Conservation (phyloP, 306 rosid species). For the Trichosanthes cucumerina region DNA sequence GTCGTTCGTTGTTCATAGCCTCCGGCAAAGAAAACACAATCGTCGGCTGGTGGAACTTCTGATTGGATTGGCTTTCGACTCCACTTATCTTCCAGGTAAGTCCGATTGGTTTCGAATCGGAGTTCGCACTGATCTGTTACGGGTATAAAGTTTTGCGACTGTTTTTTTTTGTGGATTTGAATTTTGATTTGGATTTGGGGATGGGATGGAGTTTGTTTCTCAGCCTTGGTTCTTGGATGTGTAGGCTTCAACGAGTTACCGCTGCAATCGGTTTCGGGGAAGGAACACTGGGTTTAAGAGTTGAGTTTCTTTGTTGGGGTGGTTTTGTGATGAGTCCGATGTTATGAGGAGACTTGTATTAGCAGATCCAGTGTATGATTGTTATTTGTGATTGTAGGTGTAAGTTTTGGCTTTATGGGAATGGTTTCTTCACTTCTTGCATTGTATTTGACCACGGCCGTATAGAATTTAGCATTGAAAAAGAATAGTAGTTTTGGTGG, state of each 20-base stretch:
- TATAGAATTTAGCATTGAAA: slow-evolving; percentile 13
- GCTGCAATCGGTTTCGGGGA: neutral
- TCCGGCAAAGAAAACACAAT: neutral
- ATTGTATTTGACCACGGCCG: slow-evolving; percentile 1
- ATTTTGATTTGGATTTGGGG: neutral
- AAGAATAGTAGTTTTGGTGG: slow-evolving; percentile 7
- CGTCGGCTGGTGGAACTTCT: neutral
- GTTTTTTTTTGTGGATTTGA: neutral
- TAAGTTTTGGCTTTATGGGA: neutral
- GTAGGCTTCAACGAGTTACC: neutral
- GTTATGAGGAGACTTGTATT: neutral
- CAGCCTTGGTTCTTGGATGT: neutral
- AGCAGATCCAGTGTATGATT: neutral
- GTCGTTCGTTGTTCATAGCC: neutral
- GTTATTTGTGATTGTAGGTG: neutral
- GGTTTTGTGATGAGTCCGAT: slow-evolving; percentile 9
- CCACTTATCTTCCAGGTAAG: slow-evolving; percentile 9
- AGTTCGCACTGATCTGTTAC: neutral
- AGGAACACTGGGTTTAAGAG: slow-evolving; percentile 1
- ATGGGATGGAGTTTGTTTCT: neutral
- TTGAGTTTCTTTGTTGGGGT: slow-evolving; percentile 7
- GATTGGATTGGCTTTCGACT: slow-evolving; percentile 1
- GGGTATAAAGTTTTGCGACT: neutral
- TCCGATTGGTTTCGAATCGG: neutral
- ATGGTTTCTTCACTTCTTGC: neutral